Percentiles rank a stretch among this genome's conserved stretches.
Conservation (phyloP, 1,139 yeast genomes). For the Oligophagozyma castellii region DNA sequence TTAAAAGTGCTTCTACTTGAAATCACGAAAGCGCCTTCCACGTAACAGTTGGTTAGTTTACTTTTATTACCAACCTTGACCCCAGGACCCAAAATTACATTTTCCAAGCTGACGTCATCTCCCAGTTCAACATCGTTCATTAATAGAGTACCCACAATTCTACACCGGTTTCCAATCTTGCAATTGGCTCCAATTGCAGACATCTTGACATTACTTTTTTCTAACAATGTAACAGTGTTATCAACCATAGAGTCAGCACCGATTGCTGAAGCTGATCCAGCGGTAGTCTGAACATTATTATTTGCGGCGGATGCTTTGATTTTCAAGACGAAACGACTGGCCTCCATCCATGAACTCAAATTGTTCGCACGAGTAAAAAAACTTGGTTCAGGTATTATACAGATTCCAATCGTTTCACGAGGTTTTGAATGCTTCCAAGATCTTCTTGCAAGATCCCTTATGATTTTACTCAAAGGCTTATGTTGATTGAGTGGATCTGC, state of each 20-base stretch:
- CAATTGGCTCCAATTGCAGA: constrained; percentile 73
- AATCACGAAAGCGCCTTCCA: constrained; percentile 68
- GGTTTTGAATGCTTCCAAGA: constrained; percentile 68
- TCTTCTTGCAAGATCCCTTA: constrained; percentile 79
- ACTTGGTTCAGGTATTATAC: constrained; percentile 50
- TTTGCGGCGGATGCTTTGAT: constrained; percentile 26
- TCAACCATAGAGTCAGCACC: constrained; percentile 83
- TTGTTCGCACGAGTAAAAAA: constrained; percentile 67
- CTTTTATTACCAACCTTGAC: constrained; percentile 48
- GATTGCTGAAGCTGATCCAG: constrained; percentile 44
- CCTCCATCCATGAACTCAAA: constrained; percentile 74
- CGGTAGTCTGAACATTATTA: constrained; percentile 30
- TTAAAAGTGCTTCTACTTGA: constrained; percentile 50
- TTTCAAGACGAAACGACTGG: constrained; percentile 70
- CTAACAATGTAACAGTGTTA: constrained; percentile 44
- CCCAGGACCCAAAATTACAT: constrained; percentile 68
- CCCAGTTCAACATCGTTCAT: constrained; percentile 59
- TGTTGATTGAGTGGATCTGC: constrained; percentile 23
- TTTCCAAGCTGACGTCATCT: constrained; percentile 71
- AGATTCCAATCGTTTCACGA: constrained; percentile 51
- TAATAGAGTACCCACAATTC: constrained; percentile 75
- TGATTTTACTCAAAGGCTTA: constrained; percentile 50
- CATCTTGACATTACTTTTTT: constrained; percentile 71
- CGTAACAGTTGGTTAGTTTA: constrained; percentile 62
- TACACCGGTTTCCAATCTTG: constrained; percentile 70